Evolutionary conservation across 441 rosid genomes (phyloP).

Genomic region (Populus trichocarpa): DNA sequence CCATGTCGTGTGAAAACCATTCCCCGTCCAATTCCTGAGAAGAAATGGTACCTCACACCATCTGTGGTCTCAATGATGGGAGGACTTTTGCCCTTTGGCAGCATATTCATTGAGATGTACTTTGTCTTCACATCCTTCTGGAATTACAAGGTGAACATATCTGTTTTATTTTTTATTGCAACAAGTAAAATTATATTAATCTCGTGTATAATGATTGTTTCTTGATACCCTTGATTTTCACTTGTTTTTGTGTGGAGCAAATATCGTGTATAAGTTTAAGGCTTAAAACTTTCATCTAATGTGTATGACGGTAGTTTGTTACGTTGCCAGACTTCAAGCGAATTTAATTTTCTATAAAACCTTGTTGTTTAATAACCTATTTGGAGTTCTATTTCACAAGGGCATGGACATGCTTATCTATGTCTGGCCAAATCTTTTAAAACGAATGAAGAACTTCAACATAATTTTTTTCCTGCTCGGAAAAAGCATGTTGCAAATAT

Average conservation of each 20-base stretch:
- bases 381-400: not conserved
- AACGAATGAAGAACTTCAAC: not conserved
- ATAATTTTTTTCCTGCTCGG: not conserved
- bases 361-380: not conserved
- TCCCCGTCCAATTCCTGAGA: constrained; percentile 98
- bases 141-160: constrained; percentile 85
- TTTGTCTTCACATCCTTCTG: constrained; percentile 98
- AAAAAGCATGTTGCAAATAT: not conserved
- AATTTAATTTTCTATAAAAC: not conserved
- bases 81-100: constrained; percentile 91
- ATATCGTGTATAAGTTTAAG: not conserved
- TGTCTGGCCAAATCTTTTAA: not conserved
- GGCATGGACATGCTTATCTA: not conserved
- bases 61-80: constrained; percentile 96
- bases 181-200: not conserved
- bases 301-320: not conserved
- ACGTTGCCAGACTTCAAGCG: not conserved
- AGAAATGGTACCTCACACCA: constrained; percentile 95
- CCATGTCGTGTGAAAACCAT: constrained; percentile 98
- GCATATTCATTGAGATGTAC: constrained; percentile 98
- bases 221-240: not conserved
- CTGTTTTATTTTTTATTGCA: not conserved
- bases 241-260: not conserved
- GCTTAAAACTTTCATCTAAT: not conserved
- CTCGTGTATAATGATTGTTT: not conserved